Conservation (phyloP, 257 asterid genomes). For the Jacaranda mimosifolia region DNA sequence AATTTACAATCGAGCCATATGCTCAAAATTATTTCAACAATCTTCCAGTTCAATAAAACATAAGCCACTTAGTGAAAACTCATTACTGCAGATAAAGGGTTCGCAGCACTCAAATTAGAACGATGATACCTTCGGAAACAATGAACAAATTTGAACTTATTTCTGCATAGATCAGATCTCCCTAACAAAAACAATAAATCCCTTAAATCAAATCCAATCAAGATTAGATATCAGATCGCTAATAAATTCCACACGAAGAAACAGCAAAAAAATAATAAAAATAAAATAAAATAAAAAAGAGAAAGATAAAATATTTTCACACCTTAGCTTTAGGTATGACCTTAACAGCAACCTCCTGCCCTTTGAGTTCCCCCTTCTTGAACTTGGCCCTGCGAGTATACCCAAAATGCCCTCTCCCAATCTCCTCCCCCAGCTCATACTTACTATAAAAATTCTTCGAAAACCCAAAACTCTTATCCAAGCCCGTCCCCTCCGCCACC, state of each 20-base stretch:
- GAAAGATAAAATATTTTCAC: not conserved
- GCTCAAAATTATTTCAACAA: not conserved
- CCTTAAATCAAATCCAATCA: conserved; percentile 5
- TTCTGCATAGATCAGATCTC: conserved; percentile 38
- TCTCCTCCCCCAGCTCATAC: conserved; percentile 93
- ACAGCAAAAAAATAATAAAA: not conserved
- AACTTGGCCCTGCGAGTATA: conserved; percentile 87
- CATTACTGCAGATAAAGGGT: not conserved
- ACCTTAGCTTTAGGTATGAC: conserved; percentile 95
- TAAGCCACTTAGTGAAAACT: not conserved
- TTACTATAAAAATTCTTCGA: conserved; percentile 76
- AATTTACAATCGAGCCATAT: not conserved
- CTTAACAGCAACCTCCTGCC: conserved; percentile 90
- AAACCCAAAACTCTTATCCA: conserved; percentile 89
- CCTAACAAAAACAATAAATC: not conserved
- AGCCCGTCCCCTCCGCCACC: conserved; percentile 56
- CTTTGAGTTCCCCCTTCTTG: conserved; percentile 87
- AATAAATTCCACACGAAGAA: not conserved
- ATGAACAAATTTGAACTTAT: not conserved
- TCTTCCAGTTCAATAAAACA: conserved; percentile 19
- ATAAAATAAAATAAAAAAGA: not conserved
- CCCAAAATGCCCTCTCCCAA: conserved; percentile 98
- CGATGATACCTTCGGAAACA: not conserved
- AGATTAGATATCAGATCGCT: conserved; percentile 18
- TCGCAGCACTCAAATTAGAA: not conserved